phyloP scores from a whole-genome alignment of 2,329 filamentous ascomycete species.

The Bipolaris zeicola region DNA sequence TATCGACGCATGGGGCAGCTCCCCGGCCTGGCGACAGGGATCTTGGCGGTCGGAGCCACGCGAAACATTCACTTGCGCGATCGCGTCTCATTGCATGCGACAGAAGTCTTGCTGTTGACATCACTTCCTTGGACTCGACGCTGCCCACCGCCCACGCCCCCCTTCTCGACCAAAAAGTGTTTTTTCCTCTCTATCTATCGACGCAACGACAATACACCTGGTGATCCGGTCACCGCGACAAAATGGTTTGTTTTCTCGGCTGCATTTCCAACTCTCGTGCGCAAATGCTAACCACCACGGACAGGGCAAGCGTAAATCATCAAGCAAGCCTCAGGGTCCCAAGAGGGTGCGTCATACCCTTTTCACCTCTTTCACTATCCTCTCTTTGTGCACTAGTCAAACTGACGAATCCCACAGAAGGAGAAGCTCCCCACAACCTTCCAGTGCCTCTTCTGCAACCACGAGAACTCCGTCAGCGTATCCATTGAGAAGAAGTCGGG shows the following conservation, averaged over 20 bases:
- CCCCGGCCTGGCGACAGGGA: conserved; percentile 24
- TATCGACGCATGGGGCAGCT: conserved; percentile 33
- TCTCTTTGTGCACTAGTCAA: neutral
- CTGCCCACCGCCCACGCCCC: neutral
- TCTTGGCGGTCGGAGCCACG: conserved; percentile 33
- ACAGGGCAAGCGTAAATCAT: conserved; percentile 87
- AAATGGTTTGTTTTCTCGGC: conserved; percentile 29
- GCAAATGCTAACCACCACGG: conserved; percentile 27
- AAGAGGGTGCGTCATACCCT: conserved; percentile 68
- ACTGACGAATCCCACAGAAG: conserved; percentile 43
- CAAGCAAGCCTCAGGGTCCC: conserved; percentile 77
- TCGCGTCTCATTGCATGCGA: conserved; percentile 16
- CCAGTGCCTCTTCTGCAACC: conserved; percentile 97
- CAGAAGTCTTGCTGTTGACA: conserved; percentile 2
- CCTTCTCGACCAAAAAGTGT: neutral
- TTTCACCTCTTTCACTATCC: neutral
- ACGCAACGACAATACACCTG: neutral
- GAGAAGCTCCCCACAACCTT: conserved; percentile 82
- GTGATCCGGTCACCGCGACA: neutral
- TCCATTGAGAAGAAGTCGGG: conserved; percentile 94
- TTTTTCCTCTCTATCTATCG: neutral
- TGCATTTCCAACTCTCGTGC: conserved; percentile 17
- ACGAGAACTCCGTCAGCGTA: conserved; percentile 88
- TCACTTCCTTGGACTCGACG: neutral
- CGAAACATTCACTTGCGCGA: conserved; percentile 19